Percentiles rank a stretch among this genome's conserved stretches.
phyloP scores from a whole-genome alignment of 2,329 filamentous ascomycete genomes.

The Dothideomycetidae sp. region DNA sequence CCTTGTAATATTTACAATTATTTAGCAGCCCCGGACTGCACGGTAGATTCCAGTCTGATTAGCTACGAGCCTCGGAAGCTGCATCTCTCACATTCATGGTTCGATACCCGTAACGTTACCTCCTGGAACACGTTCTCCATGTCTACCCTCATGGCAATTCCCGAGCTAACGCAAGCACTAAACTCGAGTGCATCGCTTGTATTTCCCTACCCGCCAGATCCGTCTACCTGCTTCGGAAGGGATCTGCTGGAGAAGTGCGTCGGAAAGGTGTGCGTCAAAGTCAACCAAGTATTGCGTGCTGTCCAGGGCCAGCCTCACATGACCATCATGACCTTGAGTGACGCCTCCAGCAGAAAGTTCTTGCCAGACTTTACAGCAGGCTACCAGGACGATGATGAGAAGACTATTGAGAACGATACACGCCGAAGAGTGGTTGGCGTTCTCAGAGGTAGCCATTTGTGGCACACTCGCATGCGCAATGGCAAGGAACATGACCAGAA shows the following conservation, averaged over 20 bases:
- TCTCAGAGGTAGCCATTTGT: slow-evolving; percentile 43
- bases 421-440: slow-evolving; percentile 59
- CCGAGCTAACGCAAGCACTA: slow-evolving; percentile 46
- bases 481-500: slow-evolving; percentile 63
- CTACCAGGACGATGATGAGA: slow-evolving; percentile 39
- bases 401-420: slow-evolving; percentile 32
- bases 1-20: slow-evolving; percentile 62
- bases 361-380: slow-evolving; percentile 54
- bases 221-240: neutral
- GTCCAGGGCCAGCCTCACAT: slow-evolving; percentile 57
- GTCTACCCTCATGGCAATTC: slow-evolving; percentile 55
- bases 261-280: slow-evolving; percentile 66
- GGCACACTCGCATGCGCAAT: slow-evolving; percentile 5
- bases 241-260: slow-evolving; percentile 47
- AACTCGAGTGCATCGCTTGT: slow-evolving; percentile 49
- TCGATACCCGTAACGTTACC: slow-evolving; percentile 79
- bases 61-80: slow-evolving; percentile 59
- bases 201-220: slow-evolving; percentile 27
- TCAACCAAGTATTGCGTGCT: slow-evolving; percentile 70
- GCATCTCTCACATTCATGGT: slow-evolving; percentile 83
- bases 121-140: slow-evolving; percentile 71
- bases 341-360: slow-evolving; percentile 28
- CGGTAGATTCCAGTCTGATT: slow-evolving; percentile 51
- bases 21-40: slow-evolving; percentile 62
- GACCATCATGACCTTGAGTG: slow-evolving; percentile 28